A percentile compares a stretch with the other conserved stretches of the same genome.
phyloP scores from a whole-genome alignment of 768 basidiomycete genomes.

The Auricularia sp. region DNA sequence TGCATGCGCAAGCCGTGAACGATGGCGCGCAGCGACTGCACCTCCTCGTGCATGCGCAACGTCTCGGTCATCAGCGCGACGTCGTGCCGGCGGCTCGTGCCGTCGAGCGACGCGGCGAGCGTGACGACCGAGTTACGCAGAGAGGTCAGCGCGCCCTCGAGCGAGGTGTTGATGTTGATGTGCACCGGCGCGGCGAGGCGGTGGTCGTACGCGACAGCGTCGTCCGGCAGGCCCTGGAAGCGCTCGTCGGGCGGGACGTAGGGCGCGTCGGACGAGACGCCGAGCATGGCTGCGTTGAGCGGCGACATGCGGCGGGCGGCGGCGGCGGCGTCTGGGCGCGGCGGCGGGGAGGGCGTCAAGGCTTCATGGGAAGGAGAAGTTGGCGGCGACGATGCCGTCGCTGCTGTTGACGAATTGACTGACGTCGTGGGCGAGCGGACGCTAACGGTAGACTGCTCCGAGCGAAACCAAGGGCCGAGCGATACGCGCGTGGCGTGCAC shows the following conservation, averaged over 20 bases:
- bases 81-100: conserved; percentile 49
- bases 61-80: conserved; percentile 62
- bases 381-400: not conserved
- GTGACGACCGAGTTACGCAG: conserved; percentile 51
- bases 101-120: conserved; percentile 51
- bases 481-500: conserved; percentile 43
- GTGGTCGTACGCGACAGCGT: conserved; percentile 6
- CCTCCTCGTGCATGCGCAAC: conserved; percentile 61
- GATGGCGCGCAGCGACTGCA: conserved; percentile 54
- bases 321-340: not conserved
- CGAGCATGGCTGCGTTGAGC: not conserved
- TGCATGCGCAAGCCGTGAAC: conserved; percentile 74
- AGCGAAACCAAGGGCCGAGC: conserved; percentile 55
- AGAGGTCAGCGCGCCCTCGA: conserved; percentile 50
- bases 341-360: no score
- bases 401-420: not conserved
- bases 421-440: not conserved
- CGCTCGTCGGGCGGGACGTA: not conserved
- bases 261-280: conserved; percentile 1
- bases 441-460: conserved; percentile 14
- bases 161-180: conserved; percentile 46
- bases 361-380: not conserved
- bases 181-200: conserved; percentile 38
- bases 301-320: not conserved
- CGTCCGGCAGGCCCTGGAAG: not conserved